A percentile compares a stretch with the other conserved stretches of the same genome.
Evolutionary conservation across 1,284 basidiomycete genomes (phyloP).

Genomic region (Marasmius oreades): DNA sequence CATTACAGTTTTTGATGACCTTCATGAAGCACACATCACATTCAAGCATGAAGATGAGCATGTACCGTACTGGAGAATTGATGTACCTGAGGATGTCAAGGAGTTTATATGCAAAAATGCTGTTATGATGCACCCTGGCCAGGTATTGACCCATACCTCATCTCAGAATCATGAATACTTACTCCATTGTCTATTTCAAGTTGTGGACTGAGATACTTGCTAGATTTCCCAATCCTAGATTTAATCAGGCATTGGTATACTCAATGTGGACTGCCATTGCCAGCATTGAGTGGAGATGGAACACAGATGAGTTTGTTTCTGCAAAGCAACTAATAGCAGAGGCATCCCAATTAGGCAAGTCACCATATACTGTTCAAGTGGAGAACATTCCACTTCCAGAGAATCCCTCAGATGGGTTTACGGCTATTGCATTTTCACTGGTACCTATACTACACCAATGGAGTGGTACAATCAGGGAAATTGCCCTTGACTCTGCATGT

Average conservation of each 20-base stretch:
- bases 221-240: no score
- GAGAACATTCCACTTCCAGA: background rate
- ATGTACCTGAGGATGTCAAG: constrained; percentile 14
- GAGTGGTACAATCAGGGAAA: constrained; percentile 9
- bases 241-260: no score
- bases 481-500: constrained; percentile 15
- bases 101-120: constrained; percentile 1
- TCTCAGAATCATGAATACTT: background rate
- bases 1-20: constrained; percentile 15
- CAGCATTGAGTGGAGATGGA: no score
- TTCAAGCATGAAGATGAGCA: constrained; percentile 18
- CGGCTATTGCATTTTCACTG: constrained; percentile 11
- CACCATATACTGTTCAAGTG: background rate
- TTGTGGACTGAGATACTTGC: background rate
- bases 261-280: no score
- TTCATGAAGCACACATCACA: constrained; percentile 9
- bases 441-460: constrained; percentile 10
- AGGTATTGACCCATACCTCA: background rate
- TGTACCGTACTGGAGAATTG: constrained; percentile 18
- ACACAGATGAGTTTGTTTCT: constrained; percentile 15
- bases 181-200: background rate
- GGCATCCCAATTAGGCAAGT: background rate
- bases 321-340: constrained; percentile 12
- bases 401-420: constrained; percentile 1
- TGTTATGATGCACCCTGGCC: background rate